Evolutionary conservation across 352 stramenopile genomes (phyloP), one percentile per base, ranked within the genome.

Genomic region (Phytophthora sp.): DNA sequence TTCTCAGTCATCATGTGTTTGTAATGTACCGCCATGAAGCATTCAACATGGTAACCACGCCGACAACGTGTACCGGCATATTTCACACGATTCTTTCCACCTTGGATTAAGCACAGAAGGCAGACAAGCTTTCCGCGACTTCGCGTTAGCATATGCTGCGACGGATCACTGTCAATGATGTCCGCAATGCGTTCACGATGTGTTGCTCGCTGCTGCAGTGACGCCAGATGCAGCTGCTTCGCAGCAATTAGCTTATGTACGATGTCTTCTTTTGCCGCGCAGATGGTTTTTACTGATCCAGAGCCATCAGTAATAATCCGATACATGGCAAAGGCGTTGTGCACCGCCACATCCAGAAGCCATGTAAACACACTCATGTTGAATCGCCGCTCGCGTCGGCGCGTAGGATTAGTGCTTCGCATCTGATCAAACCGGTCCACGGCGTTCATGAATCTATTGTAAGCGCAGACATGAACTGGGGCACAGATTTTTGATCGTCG

Each of bases 81-180:
- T n/a, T n/a, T n/a, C n/a, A n/a, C n/a, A n/a, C n/a, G n/a, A n/a
- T n/a, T n/a, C n/a, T 44, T 51, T 20, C n/a, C n/a, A n/a, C n/a
- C n/a, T n/a, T n/a, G n/a, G n/a, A n/a, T n/a, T n/a, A n/a, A n/a
- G n/a, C n/a, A n/a, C n/a, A n/a, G n/a, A n/a, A n/a, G n/a, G 35
- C 52, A 60, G 21, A 60, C 3, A 3, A 60, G 36, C 30, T 60
- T n/a, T n/a, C n/a, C n/a, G n/a, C n/a, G n/a, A n/a, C n/a, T n/a
- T n/a, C n/a, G n/a, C n/a, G n/a, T n/a, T n/a, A n/a, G n/a, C n/a
- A n/a, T n/a, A n/a, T n/a, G n/a, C n/a, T n/a, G n/a, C n/a, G n/a
- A n/a, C n/a, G n/a, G n/a, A 33, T 33, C 29, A 33, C 29, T 33
- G 29, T 9, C 38, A 24, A 45, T 45, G 8, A 45, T 26, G 13